phyloP scores from a whole-genome alignment of 1,139 yeast genomes.

The Ogataea hybrid region DNA sequence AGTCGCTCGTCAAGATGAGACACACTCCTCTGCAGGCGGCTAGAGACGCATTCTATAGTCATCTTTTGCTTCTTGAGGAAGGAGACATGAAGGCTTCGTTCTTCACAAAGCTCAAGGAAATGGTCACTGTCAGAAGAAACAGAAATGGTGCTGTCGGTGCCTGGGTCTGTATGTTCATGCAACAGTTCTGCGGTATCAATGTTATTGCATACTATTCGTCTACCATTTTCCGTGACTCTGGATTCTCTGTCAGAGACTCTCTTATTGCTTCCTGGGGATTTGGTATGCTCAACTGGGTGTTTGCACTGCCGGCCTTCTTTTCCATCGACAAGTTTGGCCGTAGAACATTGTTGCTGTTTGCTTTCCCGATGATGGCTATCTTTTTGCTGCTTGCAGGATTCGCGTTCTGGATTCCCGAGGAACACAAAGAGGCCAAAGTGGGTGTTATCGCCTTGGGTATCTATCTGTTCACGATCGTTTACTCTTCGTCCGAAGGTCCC shows the following conservation, averaged over 20 bases:
- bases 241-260: constrained; percentile 56
- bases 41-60: constrained; percentile 40
- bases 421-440: constrained; percentile 48
- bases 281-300: constrained; percentile 62
- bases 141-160: constrained; percentile 69
- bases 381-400: constrained; percentile 73
- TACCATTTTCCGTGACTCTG: constrained; percentile 37
- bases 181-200: constrained; percentile 43
- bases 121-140: constrained; percentile 45
- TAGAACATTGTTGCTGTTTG: constrained; percentile 55
- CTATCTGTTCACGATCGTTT: constrained; percentile 69
- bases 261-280: constrained; percentile 83
- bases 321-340: constrained; percentile 35
- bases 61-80: constrained; percentile 62
- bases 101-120: constrained; percentile 48
- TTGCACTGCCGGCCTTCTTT: constrained; percentile 31
- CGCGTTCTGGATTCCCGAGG: constrained; percentile 66
- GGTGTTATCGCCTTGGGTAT: constrained; percentile 71
- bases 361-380: constrained; percentile 73
- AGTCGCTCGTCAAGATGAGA: constrained; percentile 28
- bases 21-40: constrained; percentile 43
- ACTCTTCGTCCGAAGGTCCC: constrained; percentile 87
- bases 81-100: constrained; percentile 40
- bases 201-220: constrained; percentile 42
- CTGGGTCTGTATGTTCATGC: constrained; percentile 47